Evolutionary conservation across 805 yeast genomes (phyloP).

Genomic region (Ogataea ramenticola): DNA sequence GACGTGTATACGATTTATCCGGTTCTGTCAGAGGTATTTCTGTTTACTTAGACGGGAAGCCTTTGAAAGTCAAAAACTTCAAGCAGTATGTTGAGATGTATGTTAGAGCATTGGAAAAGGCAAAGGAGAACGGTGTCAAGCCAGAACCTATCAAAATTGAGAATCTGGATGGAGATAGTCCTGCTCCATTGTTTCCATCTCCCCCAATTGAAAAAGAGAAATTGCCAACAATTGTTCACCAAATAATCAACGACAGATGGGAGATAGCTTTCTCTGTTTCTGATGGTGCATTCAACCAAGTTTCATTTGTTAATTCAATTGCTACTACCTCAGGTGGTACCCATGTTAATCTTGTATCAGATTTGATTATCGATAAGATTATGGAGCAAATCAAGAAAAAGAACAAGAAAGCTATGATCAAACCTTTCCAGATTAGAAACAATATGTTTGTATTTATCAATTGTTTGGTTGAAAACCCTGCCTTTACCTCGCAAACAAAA

Average conservation of each 20-base stretch:
- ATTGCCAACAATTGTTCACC: constrained; percentile 59
- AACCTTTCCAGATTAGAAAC: constrained; percentile 82
- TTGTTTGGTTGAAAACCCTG: constrained; percentile 92
- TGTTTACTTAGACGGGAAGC: constrained; percentile 71
- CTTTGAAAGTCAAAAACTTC: constrained; percentile 64
- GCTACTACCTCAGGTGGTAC: constrained; percentile 98
- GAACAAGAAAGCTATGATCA: constrained; percentile 59
- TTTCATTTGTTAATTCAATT: constrained; percentile 93
- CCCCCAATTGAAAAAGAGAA: constrained; percentile 40
- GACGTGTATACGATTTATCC: constrained; percentile 93
- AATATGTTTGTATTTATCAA: constrained; percentile 88
- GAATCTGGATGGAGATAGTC: constrained; percentile 5
- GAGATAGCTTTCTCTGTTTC: constrained; percentile 93
- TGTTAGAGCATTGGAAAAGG: constrained; percentile 62
- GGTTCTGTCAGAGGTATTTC: constrained; percentile 84
- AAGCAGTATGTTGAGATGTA: constrained; percentile 86
- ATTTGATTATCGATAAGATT: constrained; percentile 74
- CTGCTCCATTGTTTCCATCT: constrained; percentile 2
- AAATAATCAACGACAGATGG: constrained; percentile 83
- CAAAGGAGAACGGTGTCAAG: constrained; percentile 27
- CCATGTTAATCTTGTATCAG: constrained; percentile 80
- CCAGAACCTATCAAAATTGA: constrained; percentile 7
- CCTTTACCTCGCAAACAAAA: constrained; percentile 95
- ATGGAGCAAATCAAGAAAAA: constrained; percentile 64
- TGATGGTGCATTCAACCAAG: constrained; percentile 85